Evolutionary conservation across 257 asterid species (phyloP).

Genomic region (Solanum gracilifrons): DNA sequence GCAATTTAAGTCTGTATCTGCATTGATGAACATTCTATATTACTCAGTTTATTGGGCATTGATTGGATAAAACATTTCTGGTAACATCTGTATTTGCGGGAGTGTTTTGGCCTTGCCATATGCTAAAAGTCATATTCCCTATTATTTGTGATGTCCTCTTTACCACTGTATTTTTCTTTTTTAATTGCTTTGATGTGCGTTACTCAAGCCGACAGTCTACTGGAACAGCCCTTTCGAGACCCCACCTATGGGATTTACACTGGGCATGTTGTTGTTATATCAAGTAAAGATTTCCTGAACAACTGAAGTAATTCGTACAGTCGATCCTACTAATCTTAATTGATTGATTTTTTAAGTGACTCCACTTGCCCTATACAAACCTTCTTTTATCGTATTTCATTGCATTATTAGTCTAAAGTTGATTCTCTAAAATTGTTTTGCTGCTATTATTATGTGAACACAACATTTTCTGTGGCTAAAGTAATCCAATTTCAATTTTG

Average conservation of each 20-base stretch:
- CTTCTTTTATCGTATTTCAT: not conserved
- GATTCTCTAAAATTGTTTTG: not conserved
- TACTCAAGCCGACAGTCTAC: not conserved
- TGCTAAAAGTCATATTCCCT: not conserved
- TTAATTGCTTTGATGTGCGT: not conserved
- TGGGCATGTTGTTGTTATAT: not conserved
- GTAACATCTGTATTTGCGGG: not conserved
- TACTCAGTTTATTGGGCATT: not conserved
- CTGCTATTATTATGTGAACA: not conserved
- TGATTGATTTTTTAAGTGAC: not conserved
- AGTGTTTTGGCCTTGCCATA: not conserved
- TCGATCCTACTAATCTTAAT: not conserved
- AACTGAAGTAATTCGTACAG: not conserved
- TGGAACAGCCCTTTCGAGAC: not conserved
- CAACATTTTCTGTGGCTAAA: not conserved
- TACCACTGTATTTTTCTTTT: not conserved
- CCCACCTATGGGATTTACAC: not conserved
- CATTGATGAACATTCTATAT: not conserved
- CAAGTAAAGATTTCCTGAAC: not conserved
- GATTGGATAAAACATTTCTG: not conserved
- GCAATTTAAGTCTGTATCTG: not conserved
- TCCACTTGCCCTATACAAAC: not conserved
- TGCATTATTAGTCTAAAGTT: not conserved
- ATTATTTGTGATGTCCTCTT: not conserved
- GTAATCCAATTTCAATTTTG: not conserved